phyloP scores from a whole-genome alignment of 1,284 basidiomycete genomes.

The Abortiporus biennis region DNA sequence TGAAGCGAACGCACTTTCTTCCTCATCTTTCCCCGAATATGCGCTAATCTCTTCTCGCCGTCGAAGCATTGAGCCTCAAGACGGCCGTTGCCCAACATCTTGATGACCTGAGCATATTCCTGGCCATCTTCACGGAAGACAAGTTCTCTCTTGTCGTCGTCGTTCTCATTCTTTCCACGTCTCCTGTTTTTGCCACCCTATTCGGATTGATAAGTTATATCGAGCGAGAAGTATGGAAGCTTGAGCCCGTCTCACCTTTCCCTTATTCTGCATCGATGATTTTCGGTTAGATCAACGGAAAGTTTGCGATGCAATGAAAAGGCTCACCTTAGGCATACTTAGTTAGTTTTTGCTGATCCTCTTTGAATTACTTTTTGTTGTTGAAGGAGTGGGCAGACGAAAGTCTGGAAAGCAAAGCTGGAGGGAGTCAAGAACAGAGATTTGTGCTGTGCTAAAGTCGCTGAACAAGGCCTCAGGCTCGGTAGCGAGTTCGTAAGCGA shows the following conservation, averaged over 20 bases:
- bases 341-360: no score
- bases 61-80: constrained; percentile 98
- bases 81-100: constrained; percentile 99
- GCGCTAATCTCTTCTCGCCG: constrained; percentile 95
- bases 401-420: no score
- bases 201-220: no score
- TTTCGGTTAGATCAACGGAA: constrained; percentile 11
- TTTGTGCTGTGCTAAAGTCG: no score
- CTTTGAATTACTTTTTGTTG: no score
- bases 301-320: constrained; percentile 2
- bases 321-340: constrained; percentile 53
- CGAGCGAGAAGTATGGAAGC: no score
- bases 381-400: constrained; percentile 7
- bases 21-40: constrained; percentile 98
- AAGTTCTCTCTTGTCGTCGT: constrained; percentile 96
- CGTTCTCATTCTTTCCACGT: constrained; percentile 99
- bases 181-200: constrained; percentile 99
- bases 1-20: constrained; percentile 76
- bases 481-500: no score
- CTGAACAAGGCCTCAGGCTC: no score
- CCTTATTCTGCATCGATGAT: constrained; percentile 57
- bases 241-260: constrained; percentile 67
- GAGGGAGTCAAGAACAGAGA: no score
- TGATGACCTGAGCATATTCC: constrained; percentile 97
- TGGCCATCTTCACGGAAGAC: constrained; percentile 99